Base-by-base conservation (phyloP, 176 grass and related monocot genomes). In the Saccharum spontaneum region DNA sequence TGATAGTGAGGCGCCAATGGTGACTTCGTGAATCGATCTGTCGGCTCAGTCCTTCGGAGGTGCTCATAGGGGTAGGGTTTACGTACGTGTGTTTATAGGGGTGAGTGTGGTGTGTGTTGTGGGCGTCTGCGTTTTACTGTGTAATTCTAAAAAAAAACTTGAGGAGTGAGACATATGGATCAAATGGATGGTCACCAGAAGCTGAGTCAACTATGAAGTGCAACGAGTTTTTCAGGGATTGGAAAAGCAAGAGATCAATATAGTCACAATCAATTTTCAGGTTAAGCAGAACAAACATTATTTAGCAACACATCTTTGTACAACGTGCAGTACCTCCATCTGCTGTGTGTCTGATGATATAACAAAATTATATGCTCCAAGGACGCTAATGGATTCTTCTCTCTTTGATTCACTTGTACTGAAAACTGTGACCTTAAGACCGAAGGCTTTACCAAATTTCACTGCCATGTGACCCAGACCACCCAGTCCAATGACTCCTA, bases 361-460 rank as follows among this genome's bases (percentile, higher is more conserved):
- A 67, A 97, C 91, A 85, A 97, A 97, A 52, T 90, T 92, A 75
- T 97, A 90, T 55, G 82, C 92, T 49, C 88, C 75, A 46, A 97
- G 88, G 18, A 90, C 33, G 46, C 20, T 84, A 8, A 92, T 81
- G 10, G 94, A 92, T 85, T 97, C 94, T 30, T 97, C 87, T 70
- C 86, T 92, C 80, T 97, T 97, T 1, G 90, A 92, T 74, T 94
- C 85, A 63, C 90, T 90, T 2, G 94, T 95, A 79, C 94, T 95
- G 18, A 95, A 69, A 71, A 93, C 81, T 4, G 90, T 93, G 4
- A 95, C 88, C 18, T 93, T 91, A 50, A 95, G 63, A 43, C 93
- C 93, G 61, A 95, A 92, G 26, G 86, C 86, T 62, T 95, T 95
- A 24, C 91, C 94, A 84, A 97, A 97, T 71, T 97, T 97, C 7